Evolutionary conservation across 2,329 filamentous ascomycete genomes (phyloP).

Genomic region (Dendrostoma leiphaemia): DNA sequence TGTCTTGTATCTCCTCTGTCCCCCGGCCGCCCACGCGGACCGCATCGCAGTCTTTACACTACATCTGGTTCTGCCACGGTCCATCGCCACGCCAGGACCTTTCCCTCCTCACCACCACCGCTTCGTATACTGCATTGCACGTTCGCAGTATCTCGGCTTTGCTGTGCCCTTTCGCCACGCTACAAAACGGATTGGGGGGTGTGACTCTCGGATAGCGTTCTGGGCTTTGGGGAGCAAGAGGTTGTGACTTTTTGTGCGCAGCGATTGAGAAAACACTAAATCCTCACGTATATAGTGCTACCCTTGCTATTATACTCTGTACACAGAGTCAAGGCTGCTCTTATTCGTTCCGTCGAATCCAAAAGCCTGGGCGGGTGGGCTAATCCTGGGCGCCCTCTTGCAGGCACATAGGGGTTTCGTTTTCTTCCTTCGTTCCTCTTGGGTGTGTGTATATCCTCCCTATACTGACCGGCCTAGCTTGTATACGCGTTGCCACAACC

Average conservation of each 20-base stretch:
- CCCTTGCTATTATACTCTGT: background rate
- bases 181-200: background rate
- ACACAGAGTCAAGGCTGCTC: constrained; percentile 5
- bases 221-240: background rate
- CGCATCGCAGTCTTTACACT: background rate
- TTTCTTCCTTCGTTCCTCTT: background rate
- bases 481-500: background rate
- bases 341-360: background rate
- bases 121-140: background rate
- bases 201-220: background rate
- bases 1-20: too few relatives aligned
- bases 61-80: background rate
- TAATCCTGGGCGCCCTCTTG: background rate
- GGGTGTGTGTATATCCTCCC: background rate
- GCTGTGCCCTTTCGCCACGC: background rate
- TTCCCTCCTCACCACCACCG: background rate
- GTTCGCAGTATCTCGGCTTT: background rate
- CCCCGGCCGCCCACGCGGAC: too few relatives aligned
- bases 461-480: background rate
- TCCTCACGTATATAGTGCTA: too few relatives aligned
- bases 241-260: background rate
- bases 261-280: background rate
- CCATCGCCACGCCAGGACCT: background rate
- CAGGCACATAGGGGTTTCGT: background rate
- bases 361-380: constrained; percentile 5